Evolutionary conservation across 2,329 filamentous ascomycete species (phyloP), one percentile per base, ranked within the genome.

Genomic region (Diaporthe citrichinensis): DNA sequence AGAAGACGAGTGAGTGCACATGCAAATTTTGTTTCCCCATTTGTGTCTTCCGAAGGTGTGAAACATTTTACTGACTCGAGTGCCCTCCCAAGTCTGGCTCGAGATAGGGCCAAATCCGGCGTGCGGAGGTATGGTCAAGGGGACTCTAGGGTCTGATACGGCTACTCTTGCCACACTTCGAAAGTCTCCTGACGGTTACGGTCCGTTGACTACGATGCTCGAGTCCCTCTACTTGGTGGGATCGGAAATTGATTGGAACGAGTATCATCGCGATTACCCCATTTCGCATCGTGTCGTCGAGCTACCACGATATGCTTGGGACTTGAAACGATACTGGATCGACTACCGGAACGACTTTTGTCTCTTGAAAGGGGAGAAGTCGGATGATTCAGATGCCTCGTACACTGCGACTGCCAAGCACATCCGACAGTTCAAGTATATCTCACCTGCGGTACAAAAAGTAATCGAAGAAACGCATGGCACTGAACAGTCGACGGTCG

Each of bases 311-410:
- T 67, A 67, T 36, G 20, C 25, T 25, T 67, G 61, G 61, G 61
- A 67, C 12, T n/a, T 67, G 41, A 67, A 49, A 34, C 34, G 28
- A 5, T 67, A 67, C 44, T 67, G 61, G 61, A 67, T 67, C 12
- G 61, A 67, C 28, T 67, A 67, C 28, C 41, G 61, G 10, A 67
- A 67, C 10, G 28, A 67, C 28, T 67, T 67, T 31, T 67, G 61
- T 23, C 41, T 67, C 5, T 15, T 49, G 28, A 67, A 67, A 23
- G 61, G 61, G 41, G 41, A 67, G 10, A 67, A 49, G 0, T 14
- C 61, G 20, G 61, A 49, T 17, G 10, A 36, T n/a, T 15, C 61
- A 9, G 36, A 20, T 9, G 6, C 4, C 28, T 49, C 28, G 12
- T 23, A 8, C 10, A 31, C 14, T n/a, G 2, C 4, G 9, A n/a